phyloP scores from a whole-genome alignment of 352 stramenopile genomes.

The Globisporangium spinosum region DNA sequence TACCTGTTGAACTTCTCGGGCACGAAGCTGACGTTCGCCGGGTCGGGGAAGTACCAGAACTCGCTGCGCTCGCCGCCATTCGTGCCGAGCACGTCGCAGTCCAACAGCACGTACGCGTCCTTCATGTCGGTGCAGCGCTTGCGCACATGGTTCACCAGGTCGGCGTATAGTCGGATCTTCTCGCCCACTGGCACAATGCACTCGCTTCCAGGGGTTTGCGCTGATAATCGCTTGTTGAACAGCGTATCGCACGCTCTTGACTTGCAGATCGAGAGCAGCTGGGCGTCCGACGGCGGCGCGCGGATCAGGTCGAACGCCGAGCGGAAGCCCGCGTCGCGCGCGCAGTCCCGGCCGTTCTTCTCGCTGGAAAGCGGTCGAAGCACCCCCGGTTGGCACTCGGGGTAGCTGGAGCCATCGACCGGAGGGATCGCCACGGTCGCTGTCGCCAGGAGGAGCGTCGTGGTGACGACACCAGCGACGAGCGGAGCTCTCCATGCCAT shows the following conservation, averaged over 20 bases:
- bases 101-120: slow-evolving; percentile 17
- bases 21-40: neutral
- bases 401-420: neutral
- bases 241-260: slow-evolving; percentile 10
- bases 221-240: neutral
- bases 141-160: slow-evolving; percentile 12
- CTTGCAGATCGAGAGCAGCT: slow-evolving; percentile 16
- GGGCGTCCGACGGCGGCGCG: neutral
- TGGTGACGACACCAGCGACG: neutral
- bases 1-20: slow-evolving; percentile 1
- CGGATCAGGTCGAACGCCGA: slow-evolving; percentile 12
- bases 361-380: slow-evolving; percentile 9
- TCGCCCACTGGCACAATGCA: slow-evolving; percentile 9
- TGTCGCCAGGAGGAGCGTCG: neutral
- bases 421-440: neutral
- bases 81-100: slow-evolving; percentile 9
- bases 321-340: neutral
- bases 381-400: slow-evolving; percentile 2
- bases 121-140: slow-evolving; percentile 7
- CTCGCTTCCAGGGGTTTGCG: neutral
- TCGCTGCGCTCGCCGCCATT: slow-evolving; percentile 7
- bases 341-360: slow-evolving; percentile 5
- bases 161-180: slow-evolving; percentile 10
- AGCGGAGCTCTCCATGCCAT: slow-evolving; percentile 3
- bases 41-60: slow-evolving; percentile 18